Base-by-base conservation (phyloP, 2,329 filamentous ascomycete species). In the Fusarium papillatum region DNA sequence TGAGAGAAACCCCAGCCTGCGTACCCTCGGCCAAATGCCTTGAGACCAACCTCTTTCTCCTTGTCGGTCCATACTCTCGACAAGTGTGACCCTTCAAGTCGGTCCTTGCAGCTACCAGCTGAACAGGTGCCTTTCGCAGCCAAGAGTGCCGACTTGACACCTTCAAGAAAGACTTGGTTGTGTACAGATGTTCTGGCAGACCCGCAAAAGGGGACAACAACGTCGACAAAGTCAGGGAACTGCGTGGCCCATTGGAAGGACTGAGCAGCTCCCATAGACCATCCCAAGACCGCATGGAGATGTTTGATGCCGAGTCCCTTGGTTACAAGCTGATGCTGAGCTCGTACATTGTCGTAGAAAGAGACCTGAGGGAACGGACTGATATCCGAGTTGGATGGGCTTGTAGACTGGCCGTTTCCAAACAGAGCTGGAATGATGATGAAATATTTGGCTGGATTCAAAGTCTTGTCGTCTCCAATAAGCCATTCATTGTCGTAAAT, bases 1-100 rank as follows among this genome's bases (percentile, higher is more conserved):
- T 96, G 94, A 64, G 91, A 94, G 78, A 96, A 94, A 0, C 95
- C 94, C 94, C 92, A 97, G 1, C 94, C 94, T 2, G 94, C 94
- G 82, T 97, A 97, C 0, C 92, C 94, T 55, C 93, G 88, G 0
- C 90, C 93, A 68, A 96, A 90, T 0, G 94, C 94, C 79, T 93
- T 95, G 48, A 96, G 80, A 68, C 88, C 80, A 34, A 79, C 61
- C 75, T 78, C 36, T 78, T 83, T 79, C 78, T 84, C 78, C 85
- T 76, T 86, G 82, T 85, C 92, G 5, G 80, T 79, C 84, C 84
- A 85, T 5, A 50, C 48, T 5, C 73, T 70, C 53, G 74, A 19
- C 55, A 72, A 7, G 66, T 72, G 60, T 64, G 73, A 17, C 73
- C 81, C 24, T 79, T 77, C 73, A 3, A 71, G 61, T 5, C 75